Base-by-base conservation (phyloP, 306 rosid genomes). In the Prunus padus region DNA sequence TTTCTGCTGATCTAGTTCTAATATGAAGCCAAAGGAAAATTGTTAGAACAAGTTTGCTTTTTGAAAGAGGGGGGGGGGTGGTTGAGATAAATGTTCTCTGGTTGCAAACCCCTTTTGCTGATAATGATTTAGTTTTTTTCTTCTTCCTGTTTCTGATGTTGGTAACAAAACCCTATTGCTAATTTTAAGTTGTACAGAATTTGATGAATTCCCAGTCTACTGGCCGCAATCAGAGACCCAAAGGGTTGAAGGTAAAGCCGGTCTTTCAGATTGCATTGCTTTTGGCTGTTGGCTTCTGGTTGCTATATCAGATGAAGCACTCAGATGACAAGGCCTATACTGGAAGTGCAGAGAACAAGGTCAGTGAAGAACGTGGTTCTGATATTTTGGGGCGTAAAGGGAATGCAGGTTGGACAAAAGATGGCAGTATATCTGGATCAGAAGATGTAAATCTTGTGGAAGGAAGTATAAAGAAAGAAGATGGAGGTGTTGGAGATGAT, bases 251-350 rank as follows among this genome's bases (percentile, higher is more conserved):
- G 71, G 67, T 76, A 55, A 85, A 79, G 62, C 86, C 51, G 61
- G 74, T 71, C 33, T 54, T 85, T 79, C 82, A 79, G 80, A 46
- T 79, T 45, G 76, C 73, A 31, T 37, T 86, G 54, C 46, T 81
- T 71, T 69, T 88, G 83, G 76, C 67, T 22, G 33, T 81, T 56
- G 82, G 85, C 74, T 50, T 71, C 26, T 85, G 88, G 89, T 63
- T 85, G 80, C 45, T 81, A 3, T 85, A 83, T 79, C 88, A 88
- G 78, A 59, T 73, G 59, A 71, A 81, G 55, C 31, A 72, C 33
- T 79, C 88, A 20, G 37, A 31, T 63, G 71, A 33, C 28, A 74
- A 50, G 51, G 50, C 20, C 65, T 71, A 55, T 19, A 71, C 52
- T 14, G 50, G 55, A n/a, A 52, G 28, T 28, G 45, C 33, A 19